A percentile compares a stretch with the other conserved stretches of the same genome.
These are phyloP conservation scores for Vigna trinervia DNA, from an alignment of 306 rosid species.

Conservation along the genomic window DNA sequence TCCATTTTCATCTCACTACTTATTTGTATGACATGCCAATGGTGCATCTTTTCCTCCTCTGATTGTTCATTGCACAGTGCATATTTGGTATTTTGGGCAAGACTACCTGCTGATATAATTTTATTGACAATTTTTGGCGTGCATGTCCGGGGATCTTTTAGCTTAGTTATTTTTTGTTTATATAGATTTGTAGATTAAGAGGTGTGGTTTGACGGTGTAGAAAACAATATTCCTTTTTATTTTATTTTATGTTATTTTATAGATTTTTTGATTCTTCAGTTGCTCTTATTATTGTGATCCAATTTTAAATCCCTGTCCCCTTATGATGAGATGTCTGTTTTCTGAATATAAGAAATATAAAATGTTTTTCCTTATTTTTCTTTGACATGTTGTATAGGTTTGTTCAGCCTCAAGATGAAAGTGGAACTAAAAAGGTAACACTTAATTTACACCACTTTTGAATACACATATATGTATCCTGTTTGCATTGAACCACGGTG, in stretches of 20 bases:
- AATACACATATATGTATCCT: slow-evolving; percentile 21
- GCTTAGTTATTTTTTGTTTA: slow-evolving; percentile 24
- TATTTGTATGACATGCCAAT: slow-evolving; percentile 35
- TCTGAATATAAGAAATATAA: background rate
- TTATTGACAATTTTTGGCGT: slow-evolving; percentile 17
- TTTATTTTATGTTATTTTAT: background rate
- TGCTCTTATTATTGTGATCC: slow-evolving; percentile 20
- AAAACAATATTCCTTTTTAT: slow-evolving; percentile 19
- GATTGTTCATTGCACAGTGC: slow-evolving; percentile 29
- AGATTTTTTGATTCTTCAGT: slow-evolving; percentile 36
- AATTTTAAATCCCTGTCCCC: slow-evolving; percentile 3
- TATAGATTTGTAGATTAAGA: slow-evolving; percentile 17
- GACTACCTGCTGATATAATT: slow-evolving; percentile 28
- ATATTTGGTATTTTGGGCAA: slow-evolving; percentile 23
- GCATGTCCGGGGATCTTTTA: slow-evolving; percentile 32
- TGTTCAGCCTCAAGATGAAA: slow-evolving; percentile 61
- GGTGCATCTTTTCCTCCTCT: slow-evolving; percentile 8
- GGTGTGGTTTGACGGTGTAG: slow-evolving; percentile 32
- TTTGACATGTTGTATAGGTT: slow-evolving; percentile 53
- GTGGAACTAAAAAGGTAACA: slow-evolving; percentile 66
- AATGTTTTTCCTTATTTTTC: slow-evolving; percentile 14
- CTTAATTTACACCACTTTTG: slow-evolving; percentile 38
- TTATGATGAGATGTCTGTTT: slow-evolving; percentile 17
- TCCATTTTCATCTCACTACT: slow-evolving; percentile 43
- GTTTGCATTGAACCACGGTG: background rate